These are phyloP conservation scores for Malassezia restricta DNA, from an alignment of 1,284 basidiomycete species.

Conservation along the genomic window DNA sequence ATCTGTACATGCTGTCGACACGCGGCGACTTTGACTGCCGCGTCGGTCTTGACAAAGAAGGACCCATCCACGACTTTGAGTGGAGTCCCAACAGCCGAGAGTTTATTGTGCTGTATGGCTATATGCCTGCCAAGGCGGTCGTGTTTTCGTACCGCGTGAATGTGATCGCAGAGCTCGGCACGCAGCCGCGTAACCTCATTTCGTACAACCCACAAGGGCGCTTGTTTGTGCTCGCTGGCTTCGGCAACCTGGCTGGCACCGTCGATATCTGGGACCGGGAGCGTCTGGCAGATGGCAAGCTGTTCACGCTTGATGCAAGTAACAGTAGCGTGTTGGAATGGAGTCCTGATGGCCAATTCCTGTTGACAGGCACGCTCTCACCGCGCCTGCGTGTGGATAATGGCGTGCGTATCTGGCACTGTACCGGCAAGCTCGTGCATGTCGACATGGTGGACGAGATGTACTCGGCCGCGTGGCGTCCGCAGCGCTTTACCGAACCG, in stretches of 20 bases:
- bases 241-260: constrained; percentile 88
- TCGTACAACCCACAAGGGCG: constrained; percentile 89
- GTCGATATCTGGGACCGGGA: constrained; percentile 84
- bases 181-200: constrained; percentile 78
- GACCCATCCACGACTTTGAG: constrained; percentile 87
- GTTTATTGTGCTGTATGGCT: constrained; percentile 90
- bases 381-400: constrained; percentile 92
- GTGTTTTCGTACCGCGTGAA: constrained; percentile 83
- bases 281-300: constrained; percentile 58
- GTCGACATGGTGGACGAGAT: constrained; percentile 66
- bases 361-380: constrained; percentile 84
- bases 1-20: constrained; percentile 82
- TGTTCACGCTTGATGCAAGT: constrained; percentile 75
- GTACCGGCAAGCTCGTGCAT: constrained; percentile 70
- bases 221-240: constrained; percentile 77
- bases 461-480: constrained; percentile 78
- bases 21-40: constrained; percentile 90
- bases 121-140: constrained; percentile 87
- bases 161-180: constrained; percentile 77
- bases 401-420: constrained; percentile 90
- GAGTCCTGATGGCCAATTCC: constrained; percentile 82
- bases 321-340: constrained; percentile 90
- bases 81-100: constrained; percentile 93
- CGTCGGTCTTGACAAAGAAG: constrained; percentile 86
- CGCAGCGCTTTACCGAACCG: constrained; percentile 54